Percentiles rank a stretch among this genome's conserved stretches.
Evolutionary conservation across 2,329 filamentous ascomycete genomes (phyloP).

Genomic region (Raffaelea arxii): DNA sequence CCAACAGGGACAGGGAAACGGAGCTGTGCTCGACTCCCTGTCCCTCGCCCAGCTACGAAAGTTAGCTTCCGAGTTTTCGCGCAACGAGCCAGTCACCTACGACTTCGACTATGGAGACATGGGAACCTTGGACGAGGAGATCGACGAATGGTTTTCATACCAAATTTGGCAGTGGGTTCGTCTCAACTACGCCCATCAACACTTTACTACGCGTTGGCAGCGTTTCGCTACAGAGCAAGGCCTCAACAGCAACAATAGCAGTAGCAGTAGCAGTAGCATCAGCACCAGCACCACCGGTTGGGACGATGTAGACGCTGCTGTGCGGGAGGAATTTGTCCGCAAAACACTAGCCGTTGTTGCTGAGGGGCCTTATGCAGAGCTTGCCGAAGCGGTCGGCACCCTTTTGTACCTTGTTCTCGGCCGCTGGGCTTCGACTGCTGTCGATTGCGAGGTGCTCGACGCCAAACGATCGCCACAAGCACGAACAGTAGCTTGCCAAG

Average conservation of each 20-base stretch:
- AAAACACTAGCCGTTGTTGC: slow-evolving; percentile 20
- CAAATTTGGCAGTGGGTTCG: slow-evolving; percentile 76
- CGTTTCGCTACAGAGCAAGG: slow-evolving; percentile 33
- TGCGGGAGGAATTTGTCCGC: slow-evolving; percentile 42
- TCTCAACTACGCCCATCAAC: slow-evolving; percentile 62
- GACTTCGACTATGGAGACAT: slow-evolving; percentile 75
- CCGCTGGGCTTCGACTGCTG: slow-evolving; percentile 60
- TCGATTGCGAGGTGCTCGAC: slow-evolving; percentile 24
- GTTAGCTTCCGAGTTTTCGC: slow-evolving; percentile 65
- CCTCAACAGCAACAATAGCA: slow-evolving; percentile 5
- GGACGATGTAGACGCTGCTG: slow-evolving; percentile 52
- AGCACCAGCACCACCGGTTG: slow-evolving; percentile 32
- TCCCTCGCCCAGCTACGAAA: slow-evolving; percentile 65
- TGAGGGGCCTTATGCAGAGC: too few species aligned
- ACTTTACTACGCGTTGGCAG: slow-evolving; percentile 70
- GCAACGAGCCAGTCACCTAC: slow-evolving; percentile 62
- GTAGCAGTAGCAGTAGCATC: slow-evolving; percentile 28
- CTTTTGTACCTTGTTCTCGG: slow-evolving; percentile 57
- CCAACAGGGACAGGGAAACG: slow-evolving; percentile 8
- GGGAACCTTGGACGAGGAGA: slow-evolving; percentile 69
- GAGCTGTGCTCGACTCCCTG: slow-evolving; percentile 53
- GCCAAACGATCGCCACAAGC: slow-evolving; percentile 28
- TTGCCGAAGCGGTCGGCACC: slow-evolving; percentile 44
- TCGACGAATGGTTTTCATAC: slow-evolving; percentile 97
- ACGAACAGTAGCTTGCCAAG: slow-evolving; percentile 41